phyloP scores from a whole-genome alignment of 1,284 basidiomycete species.

The Erythrobasidium hasegawianum region DNA sequence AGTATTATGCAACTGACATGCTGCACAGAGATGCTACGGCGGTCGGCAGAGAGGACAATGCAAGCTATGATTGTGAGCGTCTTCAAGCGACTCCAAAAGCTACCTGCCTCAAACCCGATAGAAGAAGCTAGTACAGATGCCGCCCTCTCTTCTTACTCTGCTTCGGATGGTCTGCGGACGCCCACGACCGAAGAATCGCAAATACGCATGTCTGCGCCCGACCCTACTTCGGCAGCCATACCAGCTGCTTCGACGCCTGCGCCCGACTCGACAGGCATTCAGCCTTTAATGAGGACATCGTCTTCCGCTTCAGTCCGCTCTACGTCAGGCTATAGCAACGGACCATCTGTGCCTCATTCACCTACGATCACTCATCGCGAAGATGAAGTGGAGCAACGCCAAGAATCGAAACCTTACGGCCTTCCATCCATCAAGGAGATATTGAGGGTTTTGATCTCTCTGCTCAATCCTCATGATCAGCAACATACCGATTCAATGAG shows the following conservation, averaged over 20 bases:
- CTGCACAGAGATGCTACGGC: conserved; percentile 70
- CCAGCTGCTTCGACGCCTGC: conserved; percentile 31
- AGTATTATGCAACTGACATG: conserved; percentile 36
- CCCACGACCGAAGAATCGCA: conserved; percentile 27
- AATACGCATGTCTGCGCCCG: conserved; percentile 38
- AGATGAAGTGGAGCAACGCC: conserved; percentile 36
- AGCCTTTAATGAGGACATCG: neutral
- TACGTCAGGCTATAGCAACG: no score
- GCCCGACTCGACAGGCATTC: neutral
- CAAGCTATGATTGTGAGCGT: conserved; percentile 76
- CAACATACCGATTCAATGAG: conserved; percentile 96
- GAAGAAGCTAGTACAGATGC: conserved; percentile 28
- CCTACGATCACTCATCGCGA: conserved; percentile 43
- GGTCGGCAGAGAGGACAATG: conserved; percentile 93
- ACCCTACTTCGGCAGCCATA: conserved; percentile 37
- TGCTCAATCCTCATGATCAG: conserved; percentile 88
- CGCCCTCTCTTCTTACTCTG: neutral
- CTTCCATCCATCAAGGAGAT: conserved; percentile 90
- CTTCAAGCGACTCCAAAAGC: conserved; percentile 66
- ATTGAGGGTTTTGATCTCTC: conserved; percentile 86
- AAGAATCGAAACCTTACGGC: conserved; percentile 59
- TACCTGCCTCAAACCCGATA: conserved; percentile 32
- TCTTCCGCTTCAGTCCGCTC: neutral
- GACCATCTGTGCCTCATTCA: conserved; percentile 16
- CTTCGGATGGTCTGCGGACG: conserved; percentile 5